These are phyloP conservation scores for Catunica adiposa DNA, from an alignment of 2,329 filamentous ascomycete genomes.

Conservation along the genomic window DNA sequence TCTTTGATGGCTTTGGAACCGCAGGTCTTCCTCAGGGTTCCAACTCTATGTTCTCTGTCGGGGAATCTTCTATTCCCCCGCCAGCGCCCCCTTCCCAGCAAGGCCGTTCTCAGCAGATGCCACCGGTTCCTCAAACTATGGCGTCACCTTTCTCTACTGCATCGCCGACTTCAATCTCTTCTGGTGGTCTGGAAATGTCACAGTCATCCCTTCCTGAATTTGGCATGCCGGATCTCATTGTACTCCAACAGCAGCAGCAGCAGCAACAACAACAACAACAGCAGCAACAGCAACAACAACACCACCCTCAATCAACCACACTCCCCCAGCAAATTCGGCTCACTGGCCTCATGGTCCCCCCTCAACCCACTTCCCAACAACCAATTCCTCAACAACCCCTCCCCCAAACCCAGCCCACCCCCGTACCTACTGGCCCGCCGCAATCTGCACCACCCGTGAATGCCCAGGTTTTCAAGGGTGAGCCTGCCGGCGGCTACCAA, in stretches of 20 bases:
- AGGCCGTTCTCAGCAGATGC: not conserved
- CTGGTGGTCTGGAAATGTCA: conserved; percentile 11
- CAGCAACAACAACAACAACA: not conserved
- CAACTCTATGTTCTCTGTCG: conserved; percentile 17
- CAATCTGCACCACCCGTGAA: not conserved
- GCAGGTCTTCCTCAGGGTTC: conserved; percentile 40
- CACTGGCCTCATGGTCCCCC: conserved; percentile 2
- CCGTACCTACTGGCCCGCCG: conserved; percentile 1
- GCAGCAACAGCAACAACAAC: conserved; percentile 5
- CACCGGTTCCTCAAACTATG: conserved; percentile 3
- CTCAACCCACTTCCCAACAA: not conserved
- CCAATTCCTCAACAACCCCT: not conserved
- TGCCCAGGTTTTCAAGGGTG: conserved; percentile 4
- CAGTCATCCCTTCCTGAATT: conserved; percentile 10
- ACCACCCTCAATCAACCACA: not conserved
- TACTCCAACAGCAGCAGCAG: conserved; percentile 10
- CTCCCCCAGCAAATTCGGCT: not conserved
- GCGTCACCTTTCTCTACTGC: conserved; percentile 12
- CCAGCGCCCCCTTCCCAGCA: not conserved
- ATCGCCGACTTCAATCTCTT: conserved; percentile 11
- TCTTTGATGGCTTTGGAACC: conserved; percentile 50
- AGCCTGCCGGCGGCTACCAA: not conserved
- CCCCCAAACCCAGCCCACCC: conserved; percentile 2
- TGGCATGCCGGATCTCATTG: conserved; percentile 6
- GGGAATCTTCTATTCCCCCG: conserved; percentile 4